Evolutionary conservation across 2,329 filamentous ascomycete genomes (phyloP).

Genomic region (Verticillium tricorpus): DNA sequence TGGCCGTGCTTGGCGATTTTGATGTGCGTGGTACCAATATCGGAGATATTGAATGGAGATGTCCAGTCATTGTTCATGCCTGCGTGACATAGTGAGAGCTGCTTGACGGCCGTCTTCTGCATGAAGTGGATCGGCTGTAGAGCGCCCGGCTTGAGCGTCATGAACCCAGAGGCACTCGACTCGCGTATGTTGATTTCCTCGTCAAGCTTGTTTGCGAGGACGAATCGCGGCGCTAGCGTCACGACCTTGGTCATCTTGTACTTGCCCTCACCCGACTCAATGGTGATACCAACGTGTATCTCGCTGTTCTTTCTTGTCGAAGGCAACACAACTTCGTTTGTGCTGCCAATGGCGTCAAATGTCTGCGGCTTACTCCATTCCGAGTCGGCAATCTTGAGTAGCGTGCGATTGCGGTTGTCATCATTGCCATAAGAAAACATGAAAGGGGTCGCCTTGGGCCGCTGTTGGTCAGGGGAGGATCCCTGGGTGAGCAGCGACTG

Average conservation of each 20-base stretch:
- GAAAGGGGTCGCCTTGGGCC: constrained; percentile 76
- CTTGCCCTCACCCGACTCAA: constrained; percentile 89
- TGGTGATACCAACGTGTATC: constrained; percentile 85
- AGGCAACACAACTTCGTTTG: constrained; percentile 78
- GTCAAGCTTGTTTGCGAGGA: constrained; percentile 86
- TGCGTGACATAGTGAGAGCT: constrained; percentile 87
- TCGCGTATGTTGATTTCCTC: constrained; percentile 90
- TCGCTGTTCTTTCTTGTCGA: constrained; percentile 69
- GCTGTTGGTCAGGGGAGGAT: constrained; percentile 44
- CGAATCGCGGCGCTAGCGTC: constrained; percentile 85
- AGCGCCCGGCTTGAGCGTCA: constrained; percentile 72
- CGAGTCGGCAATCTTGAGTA: constrained; percentile 84
- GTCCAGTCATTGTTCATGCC: constrained; percentile 97
- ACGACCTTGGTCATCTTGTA: constrained; percentile 97
- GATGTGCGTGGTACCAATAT: constrained; percentile 86
- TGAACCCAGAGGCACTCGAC: constrained; percentile 81
- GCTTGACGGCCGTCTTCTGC: constrained; percentile 76
- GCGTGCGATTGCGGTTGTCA: constrained; percentile 84
- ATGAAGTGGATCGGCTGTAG: constrained; percentile 86
- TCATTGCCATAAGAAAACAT: constrained; percentile 94
- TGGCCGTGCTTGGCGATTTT: constrained; percentile 90
- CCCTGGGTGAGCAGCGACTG: constrained; percentile 55
- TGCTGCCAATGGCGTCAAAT: constrained; percentile 95
- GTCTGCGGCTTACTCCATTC: constrained; percentile 97
- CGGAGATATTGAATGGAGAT: constrained; percentile 94